A percentile compares a stretch with the other conserved stretches of the same genome.
phyloP scores from a whole-genome alignment of 1,284 basidiomycete species.

The Mycena sp. region DNA sequence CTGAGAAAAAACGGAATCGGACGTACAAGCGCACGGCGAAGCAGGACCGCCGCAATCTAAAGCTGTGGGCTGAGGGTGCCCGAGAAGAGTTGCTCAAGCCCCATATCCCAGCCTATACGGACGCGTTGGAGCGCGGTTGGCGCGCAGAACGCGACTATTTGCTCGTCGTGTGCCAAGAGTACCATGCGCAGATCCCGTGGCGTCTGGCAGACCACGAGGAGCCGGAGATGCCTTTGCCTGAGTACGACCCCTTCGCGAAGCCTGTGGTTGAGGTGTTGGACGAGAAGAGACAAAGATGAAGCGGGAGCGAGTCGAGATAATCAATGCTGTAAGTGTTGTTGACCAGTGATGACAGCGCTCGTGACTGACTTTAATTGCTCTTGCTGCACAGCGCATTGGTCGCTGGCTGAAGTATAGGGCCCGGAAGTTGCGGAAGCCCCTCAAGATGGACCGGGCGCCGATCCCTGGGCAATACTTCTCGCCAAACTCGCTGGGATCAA shows the following conservation, averaged over 20 bases:
- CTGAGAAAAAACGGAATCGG: no score
- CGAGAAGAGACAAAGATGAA: background rate
- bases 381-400: background rate
- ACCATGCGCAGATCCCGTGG: constrained; percentile 5
- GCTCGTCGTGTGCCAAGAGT: background rate
- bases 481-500: background rate
- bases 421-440: background rate
- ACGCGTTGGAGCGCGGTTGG: background rate
- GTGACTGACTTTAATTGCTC: background rate
- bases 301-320: background rate
- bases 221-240: background rate
- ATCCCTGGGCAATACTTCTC: background rate
- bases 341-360: background rate
- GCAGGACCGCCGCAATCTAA: background rate
- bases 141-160: background rate
- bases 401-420: background rate
- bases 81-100: background rate
- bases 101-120: background rate
- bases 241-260: background rate
- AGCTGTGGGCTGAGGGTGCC: constrained; percentile 8
- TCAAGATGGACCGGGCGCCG: background rate
- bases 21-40: background rate
- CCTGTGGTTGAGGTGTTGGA: background rate
- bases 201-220: background rate
- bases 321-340: constrained; percentile 1